Evolutionary conservation across 2,329 filamentous ascomycete genomes (phyloP), one percentile per base, ranked within the genome.

Genomic region (Emmonsiellopsis sp.): DNA sequence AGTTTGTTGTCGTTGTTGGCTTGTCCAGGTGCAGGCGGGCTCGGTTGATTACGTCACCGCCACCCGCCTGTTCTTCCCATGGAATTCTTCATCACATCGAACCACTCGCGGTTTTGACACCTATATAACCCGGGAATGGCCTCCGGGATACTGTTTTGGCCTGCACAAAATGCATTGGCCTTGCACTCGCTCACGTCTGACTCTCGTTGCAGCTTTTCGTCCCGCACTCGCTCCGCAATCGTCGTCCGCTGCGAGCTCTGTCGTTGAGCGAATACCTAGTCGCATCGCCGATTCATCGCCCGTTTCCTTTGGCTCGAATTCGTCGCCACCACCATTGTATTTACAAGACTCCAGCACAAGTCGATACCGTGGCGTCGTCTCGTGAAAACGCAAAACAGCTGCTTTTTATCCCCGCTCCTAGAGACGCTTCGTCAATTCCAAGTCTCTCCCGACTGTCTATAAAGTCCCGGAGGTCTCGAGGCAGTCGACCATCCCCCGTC

Each of bases 331-430:
- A 14, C 14, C 17, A 2, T 14, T 42, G 11, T 42, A 17, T 42
- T 14, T 17, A 42, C 7, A 8, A 42, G 14, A 42, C 14, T 42
- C 8, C 14, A 14, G 40, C 43, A 32, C 10, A 40, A 31, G 2
- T 27, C 42, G 45, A 34, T 44, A 74, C 71, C 59, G 67, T 76
- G 67, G 71, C 72, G 64, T 65, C 68, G 53, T 65, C 72, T 65
- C 70, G 71, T 56, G 71, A 75, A 58, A 71, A 72, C 66, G 72
- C 71, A 59, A 75, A 75, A 65, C 68, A 71, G 54, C 64, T 75
- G 60, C 66, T 75, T 61, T 70, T 71, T 62, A 60, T 74, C 32
- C 64, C 70, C 40, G 59, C 62, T 56, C 45, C 54, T 55, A 27
- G 51, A 62, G 5, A n/a, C 27, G 31, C 45, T 47, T 42, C 56